Conservation (phyloP, 495 filamentous ascomycete species). For the Aspergillus conjunctus region DNA sequence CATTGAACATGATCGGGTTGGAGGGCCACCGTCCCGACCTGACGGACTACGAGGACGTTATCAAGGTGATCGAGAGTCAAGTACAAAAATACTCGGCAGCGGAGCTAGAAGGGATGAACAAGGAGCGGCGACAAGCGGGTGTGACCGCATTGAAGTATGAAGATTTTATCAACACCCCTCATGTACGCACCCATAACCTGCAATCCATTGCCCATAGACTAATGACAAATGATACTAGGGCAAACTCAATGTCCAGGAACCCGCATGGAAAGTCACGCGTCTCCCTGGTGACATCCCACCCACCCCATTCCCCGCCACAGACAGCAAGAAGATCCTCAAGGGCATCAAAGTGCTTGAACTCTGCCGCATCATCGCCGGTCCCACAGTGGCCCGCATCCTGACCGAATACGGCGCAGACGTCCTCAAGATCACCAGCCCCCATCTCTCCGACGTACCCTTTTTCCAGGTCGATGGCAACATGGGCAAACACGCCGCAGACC, state of each 20-base stretch:
- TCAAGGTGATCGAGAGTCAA: slow-evolving; percentile 66
- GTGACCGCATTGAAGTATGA: slow-evolving; percentile 65
- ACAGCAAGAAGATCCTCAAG: slow-evolving; percentile 35
- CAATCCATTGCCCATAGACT: neutral
- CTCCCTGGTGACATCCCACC: slow-evolving; percentile 52
- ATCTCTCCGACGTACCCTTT: slow-evolving; percentile 72
- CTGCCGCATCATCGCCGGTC: slow-evolving; percentile 63
- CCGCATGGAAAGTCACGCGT: slow-evolving; percentile 56
- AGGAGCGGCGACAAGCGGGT: slow-evolving; percentile 63
- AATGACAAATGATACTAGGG: slow-evolving; percentile 40
- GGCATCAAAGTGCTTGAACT: slow-evolving; percentile 63
- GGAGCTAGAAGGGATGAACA: slow-evolving; percentile 68
- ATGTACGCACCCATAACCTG: slow-evolving; percentile 47
- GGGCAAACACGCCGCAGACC: slow-evolving; percentile 61
- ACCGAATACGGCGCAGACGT: slow-evolving; percentile 69
- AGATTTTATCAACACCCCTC: slow-evolving; percentile 62
- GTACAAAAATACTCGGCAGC: slow-evolving; percentile 62
- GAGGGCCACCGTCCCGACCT: slow-evolving; percentile 62
- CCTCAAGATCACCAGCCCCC: slow-evolving; percentile 69
- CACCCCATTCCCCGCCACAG: slow-evolving; percentile 51
- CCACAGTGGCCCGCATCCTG: slow-evolving; percentile 65
- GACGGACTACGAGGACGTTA: slow-evolving; percentile 65
- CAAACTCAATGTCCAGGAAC: slow-evolving; percentile 47
- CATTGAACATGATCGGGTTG: slow-evolving; percentile 72
- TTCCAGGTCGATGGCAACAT: slow-evolving; percentile 81